Percentiles rank a stretch among this genome's conserved stretches.
Conservation (phyloP, 2,329 filamentous ascomycete genomes). For the Sclerotinia minor region DNA sequence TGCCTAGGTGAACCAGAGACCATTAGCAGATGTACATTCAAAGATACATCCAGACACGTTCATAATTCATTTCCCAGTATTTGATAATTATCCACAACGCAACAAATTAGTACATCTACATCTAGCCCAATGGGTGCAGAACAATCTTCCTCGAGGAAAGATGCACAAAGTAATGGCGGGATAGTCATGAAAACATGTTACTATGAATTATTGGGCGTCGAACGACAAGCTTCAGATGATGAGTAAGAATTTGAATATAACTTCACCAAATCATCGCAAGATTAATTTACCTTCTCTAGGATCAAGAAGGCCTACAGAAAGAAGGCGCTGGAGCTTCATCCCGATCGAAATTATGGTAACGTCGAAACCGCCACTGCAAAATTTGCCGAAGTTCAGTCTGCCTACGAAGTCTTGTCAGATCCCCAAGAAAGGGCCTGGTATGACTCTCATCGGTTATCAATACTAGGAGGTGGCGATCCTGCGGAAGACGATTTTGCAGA, state of each 20-base stretch:
- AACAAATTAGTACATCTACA: background rate
- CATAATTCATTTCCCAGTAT: background rate
- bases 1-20: no score
- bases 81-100: background rate
- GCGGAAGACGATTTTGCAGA: slow-evolving; percentile 58
- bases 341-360: slow-evolving; percentile 88
- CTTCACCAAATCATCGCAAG: background rate
- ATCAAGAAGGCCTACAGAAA: slow-evolving; percentile 91
- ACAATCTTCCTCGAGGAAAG: slow-evolving; percentile 31
- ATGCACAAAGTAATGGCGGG: slow-evolving; percentile 23
- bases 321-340: slow-evolving; percentile 91
- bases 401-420: slow-evolving; percentile 95
- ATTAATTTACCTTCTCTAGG: slow-evolving; percentile 46
- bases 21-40: no score
- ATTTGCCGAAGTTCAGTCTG: slow-evolving; percentile 90
- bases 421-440: slow-evolving; percentile 97
- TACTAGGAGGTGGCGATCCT: slow-evolving; percentile 55
- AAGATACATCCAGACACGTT: no score
- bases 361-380: slow-evolving; percentile 77
- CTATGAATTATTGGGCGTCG: slow-evolving; percentile 79
- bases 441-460: slow-evolving; percentile 86
- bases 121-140: slow-evolving; percentile 34
- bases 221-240: slow-evolving; percentile 72
- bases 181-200: slow-evolving; percentile 65
- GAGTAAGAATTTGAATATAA: slow-evolving; percentile 55